Evolutionary conservation across 352 stramenopile species (phyloP).

Genomic region (Pythium chondricola): DNA sequence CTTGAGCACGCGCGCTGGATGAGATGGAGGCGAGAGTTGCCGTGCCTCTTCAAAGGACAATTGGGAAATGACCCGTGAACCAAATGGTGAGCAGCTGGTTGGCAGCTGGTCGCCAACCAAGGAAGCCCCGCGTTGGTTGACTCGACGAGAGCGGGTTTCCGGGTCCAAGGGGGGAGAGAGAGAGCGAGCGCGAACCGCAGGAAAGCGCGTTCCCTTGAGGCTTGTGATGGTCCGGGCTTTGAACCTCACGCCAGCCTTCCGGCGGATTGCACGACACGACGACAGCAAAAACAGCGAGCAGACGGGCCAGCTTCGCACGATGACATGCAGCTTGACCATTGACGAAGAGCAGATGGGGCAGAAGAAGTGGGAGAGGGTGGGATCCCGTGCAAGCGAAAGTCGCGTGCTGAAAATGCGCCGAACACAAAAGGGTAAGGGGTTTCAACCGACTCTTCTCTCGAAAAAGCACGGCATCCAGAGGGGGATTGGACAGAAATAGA

Average conservation of each 20-base stretch:
- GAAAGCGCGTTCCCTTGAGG: neutral
- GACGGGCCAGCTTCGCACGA: neutral
- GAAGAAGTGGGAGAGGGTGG: slow-evolving; percentile 5
- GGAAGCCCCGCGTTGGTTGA: too few relatives aligned
- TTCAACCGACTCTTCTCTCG: slow-evolving; percentile 13
- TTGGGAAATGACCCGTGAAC: slow-evolving; percentile 20
- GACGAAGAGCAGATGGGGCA: slow-evolving; percentile 14
- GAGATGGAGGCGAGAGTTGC: too few relatives aligned
- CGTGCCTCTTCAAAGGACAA: slow-evolving; percentile 18
- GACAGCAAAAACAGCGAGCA: neutral
- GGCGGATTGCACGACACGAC: too few relatives aligned
- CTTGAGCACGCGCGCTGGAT: too few relatives aligned
- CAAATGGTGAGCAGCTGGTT: slow-evolving; percentile 20
- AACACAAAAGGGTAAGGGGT: slow-evolving; percentile 7
- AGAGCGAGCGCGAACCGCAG: neutral
- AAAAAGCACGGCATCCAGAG: too few relatives aligned
- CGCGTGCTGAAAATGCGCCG: slow-evolving; percentile 11
- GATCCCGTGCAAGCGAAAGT: slow-evolving; percentile 3
- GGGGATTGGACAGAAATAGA: neutral
- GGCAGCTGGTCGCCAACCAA: too few relatives aligned
- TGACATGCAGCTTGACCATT: too few relatives aligned
- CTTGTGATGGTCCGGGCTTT: neutral
- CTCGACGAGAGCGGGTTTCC: neutral
- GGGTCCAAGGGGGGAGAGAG: neutral
- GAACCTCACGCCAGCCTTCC: slow-evolving; percentile 4